phyloP scores from a whole-genome alignment of 2,329 filamentous ascomycete species.

The Penicillium sp. region DNA sequence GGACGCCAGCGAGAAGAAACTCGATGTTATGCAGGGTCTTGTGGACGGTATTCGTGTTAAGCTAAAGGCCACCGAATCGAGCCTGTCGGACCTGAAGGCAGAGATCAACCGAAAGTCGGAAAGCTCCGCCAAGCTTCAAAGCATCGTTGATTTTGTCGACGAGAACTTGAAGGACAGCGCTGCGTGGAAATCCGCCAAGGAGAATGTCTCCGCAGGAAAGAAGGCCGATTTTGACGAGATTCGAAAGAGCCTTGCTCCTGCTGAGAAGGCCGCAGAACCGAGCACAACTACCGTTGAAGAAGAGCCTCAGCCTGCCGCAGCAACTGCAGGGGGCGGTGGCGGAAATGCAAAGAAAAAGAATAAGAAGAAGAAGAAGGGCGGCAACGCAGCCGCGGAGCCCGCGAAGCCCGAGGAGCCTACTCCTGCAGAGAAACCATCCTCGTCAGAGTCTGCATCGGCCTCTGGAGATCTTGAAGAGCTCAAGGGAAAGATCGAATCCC shows the following conservation, averaged over 20 bases:
- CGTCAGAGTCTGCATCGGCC: constrained; percentile 32
- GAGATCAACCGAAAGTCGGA: constrained; percentile 40
- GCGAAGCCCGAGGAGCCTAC: constrained; percentile 20
- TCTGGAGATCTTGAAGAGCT: constrained; percentile 26
- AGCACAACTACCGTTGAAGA: constrained; percentile 13
- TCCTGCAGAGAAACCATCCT: constrained; percentile 17
- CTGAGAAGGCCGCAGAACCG: constrained; percentile 20
- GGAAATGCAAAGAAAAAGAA: constrained; percentile 63
- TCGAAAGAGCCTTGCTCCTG: constrained; percentile 28
- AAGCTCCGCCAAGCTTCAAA: constrained; percentile 30
- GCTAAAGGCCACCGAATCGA: constrained; percentile 50
- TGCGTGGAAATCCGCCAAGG: constrained; percentile 34
- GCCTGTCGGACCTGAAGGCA: constrained; percentile 43
- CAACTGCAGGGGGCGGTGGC: constrained; percentile 23
- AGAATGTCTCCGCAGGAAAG: constrained; percentile 30
- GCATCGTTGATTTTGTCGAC: constrained; percentile 39
- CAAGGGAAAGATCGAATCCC: constrained; percentile 34
- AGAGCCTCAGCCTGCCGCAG: constrained; percentile 17
- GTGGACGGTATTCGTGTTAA: constrained; percentile 52
- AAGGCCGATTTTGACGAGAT: constrained; percentile 34
- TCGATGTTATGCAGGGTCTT: constrained; percentile 51
- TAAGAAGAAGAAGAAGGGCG: constrained; percentile 80
- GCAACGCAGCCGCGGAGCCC: constrained; percentile 45
- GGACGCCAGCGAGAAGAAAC: constrained; percentile 47
- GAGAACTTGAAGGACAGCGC: constrained; percentile 35